Conservation (phyloP, 805 yeast genomes). For the Yamadazyma olivae region DNA sequence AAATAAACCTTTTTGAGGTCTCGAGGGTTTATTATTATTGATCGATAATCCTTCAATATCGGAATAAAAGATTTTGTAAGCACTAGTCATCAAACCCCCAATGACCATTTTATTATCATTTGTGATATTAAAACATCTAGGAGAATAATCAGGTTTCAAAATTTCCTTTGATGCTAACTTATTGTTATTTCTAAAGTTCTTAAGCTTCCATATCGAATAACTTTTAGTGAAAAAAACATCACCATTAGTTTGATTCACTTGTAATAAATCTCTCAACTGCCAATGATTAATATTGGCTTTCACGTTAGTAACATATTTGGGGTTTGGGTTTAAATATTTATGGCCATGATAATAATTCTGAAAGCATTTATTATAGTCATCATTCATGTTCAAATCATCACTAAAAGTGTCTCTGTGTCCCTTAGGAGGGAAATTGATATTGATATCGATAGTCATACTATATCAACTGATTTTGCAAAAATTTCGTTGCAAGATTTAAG, state of each 20-base stretch:
- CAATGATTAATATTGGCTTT: constrained; percentile 52
- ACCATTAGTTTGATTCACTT: constrained; percentile 38
- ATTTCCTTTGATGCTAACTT: constrained; percentile 21
- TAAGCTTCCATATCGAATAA: constrained; percentile 43
- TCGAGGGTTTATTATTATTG: constrained; percentile 5
- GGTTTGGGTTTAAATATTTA: constrained; percentile 33
- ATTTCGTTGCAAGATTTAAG: too few species aligned
- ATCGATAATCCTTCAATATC: constrained; percentile 17
- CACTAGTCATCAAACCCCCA: constrained; percentile 49
- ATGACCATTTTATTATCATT: constrained; percentile 45
- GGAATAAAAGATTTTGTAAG: constrained; percentile 24
- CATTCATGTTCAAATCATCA: neutral
- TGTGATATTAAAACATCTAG: constrained; percentile 64
- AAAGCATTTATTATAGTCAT: constrained; percentile 25
- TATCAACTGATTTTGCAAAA: too few species aligned
- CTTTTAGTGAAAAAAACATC: constrained; percentile 59
- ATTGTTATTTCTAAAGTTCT: constrained; percentile 34
- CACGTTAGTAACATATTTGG: constrained; percentile 30
- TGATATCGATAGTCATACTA: constrained; percentile 12
- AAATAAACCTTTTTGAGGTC: constrained; percentile 57
- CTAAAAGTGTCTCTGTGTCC: constrained; percentile 6
- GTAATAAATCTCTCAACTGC: constrained; percentile 78
- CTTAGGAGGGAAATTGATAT: neutral
- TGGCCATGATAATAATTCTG: constrained; percentile 43
- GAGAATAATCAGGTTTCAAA: constrained; percentile 58